phyloP scores from a whole-genome alignment of 1,284 basidiomycete species.

The Papiliotrema laurentii region DNA sequence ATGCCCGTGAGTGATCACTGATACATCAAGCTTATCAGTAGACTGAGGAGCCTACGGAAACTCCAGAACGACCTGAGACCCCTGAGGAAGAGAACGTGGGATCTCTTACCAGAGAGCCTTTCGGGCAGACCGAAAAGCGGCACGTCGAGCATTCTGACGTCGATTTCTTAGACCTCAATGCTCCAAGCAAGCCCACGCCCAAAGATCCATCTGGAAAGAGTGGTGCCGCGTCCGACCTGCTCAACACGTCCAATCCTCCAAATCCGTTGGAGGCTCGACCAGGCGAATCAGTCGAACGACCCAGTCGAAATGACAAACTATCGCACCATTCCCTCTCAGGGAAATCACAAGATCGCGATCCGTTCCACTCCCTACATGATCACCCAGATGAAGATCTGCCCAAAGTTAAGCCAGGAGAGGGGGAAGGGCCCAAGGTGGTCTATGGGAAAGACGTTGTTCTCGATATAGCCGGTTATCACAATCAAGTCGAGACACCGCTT shows the following conservation, averaged over 20 bases:
- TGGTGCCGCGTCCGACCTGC: constrained; percentile 8
- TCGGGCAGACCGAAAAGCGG: constrained; percentile 37
- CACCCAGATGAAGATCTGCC: constrained; percentile 56
- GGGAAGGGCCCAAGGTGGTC: constrained; percentile 60
- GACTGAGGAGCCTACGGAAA: background rate
- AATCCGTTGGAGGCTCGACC: constrained; percentile 36
- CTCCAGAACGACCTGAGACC: background rate
- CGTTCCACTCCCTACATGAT: background rate
- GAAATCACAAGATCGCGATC: background rate
- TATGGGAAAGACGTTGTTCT: constrained; percentile 58
- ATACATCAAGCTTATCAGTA: background rate
- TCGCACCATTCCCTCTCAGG: too few relatives aligned
- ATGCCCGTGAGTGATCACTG: constrained; percentile 39
- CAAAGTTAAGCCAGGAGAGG: constrained; percentile 50
- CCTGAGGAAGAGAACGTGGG: constrained; percentile 1
- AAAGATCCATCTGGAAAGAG: too few relatives aligned
- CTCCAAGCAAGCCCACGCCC: constrained; percentile 11
- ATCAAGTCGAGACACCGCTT: constrained; percentile 3
- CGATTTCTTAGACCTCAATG: constrained; percentile 48
- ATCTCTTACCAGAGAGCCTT: constrained; percentile 40
- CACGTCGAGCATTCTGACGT: constrained; percentile 32
- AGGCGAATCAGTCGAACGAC: constrained; percentile 23
- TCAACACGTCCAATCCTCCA: constrained; percentile 14
- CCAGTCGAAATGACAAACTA: constrained; percentile 24
- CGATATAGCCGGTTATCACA: constrained; percentile 51